Conservation (phyloP, 208 protist genomes). For the Lotmaria passim region DNA sequence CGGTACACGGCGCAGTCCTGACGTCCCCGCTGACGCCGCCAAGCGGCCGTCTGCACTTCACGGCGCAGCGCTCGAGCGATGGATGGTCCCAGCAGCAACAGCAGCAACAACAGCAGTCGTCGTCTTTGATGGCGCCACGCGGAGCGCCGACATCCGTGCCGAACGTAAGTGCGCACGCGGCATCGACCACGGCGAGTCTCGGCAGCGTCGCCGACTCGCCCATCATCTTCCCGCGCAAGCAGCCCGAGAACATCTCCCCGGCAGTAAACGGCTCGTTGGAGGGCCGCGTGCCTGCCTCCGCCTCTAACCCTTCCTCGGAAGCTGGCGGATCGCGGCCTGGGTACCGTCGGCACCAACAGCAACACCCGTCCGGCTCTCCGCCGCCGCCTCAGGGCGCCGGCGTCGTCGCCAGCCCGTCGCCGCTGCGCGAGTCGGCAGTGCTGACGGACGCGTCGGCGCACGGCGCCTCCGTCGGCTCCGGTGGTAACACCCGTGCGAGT, state of each 20-base stretch:
- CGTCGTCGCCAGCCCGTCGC: background rate
- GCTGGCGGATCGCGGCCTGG: too few relatives aligned
- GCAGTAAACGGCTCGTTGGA: conserved; percentile 16
- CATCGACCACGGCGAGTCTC: background rate
- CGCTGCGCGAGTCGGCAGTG: background rate
- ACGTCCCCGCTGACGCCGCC: background rate
- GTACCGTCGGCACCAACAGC: background rate
- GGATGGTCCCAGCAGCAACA: background rate
- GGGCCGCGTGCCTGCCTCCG: background rate
- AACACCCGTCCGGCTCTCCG: background rate
- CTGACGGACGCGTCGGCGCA: background rate
- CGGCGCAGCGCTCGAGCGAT: background rate
- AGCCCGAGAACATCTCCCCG: conserved; percentile 16
- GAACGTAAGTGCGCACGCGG: background rate
- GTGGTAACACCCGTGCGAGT: background rate
- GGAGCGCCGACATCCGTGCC: background rate
- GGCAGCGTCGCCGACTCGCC: background rate
- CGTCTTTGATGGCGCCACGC: background rate
- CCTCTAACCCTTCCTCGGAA: background rate
- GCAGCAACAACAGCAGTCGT: too few relatives aligned
- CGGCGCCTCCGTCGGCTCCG: background rate
- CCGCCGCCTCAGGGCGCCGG: conserved; percentile 6
- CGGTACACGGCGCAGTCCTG: background rate
- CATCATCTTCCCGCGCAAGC: conserved; percentile 14
- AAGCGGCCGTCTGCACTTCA: conserved; percentile 1